Evolutionary conservation across 176 grass and related monocot species (phyloP).

Genomic region (Oryza longistaminata): DNA sequence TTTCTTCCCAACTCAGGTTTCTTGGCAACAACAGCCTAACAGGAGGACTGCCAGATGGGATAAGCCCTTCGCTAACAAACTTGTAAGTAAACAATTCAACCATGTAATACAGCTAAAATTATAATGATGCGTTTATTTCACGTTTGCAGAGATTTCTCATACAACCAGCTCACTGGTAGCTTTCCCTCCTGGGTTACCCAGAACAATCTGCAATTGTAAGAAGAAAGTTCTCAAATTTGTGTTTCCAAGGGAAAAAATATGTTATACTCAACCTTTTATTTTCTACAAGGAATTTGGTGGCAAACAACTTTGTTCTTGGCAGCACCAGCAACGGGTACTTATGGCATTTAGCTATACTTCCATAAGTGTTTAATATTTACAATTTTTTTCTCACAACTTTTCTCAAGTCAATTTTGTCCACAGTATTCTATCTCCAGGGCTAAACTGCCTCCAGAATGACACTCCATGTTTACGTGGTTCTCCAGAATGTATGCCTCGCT

Average conservation of each 20-base stretch:
- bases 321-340: slow-evolving; percentile 50
- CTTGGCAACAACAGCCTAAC: slow-evolving; percentile 89
- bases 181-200: slow-evolving; percentile 70
- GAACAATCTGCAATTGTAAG: slow-evolving; percentile 70
- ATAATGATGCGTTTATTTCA: neutral
- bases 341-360: neutral
- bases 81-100: slow-evolving; percentile 48
- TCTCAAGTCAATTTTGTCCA: neutral
- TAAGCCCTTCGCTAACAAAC: slow-evolving; percentile 56
- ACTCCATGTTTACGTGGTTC: slow-evolving; percentile 62
- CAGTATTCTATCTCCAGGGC: slow-evolving; percentile 52
- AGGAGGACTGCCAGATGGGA: slow-evolving; percentile 56
- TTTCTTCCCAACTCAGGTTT: slow-evolving; percentile 55
- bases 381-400: neutral
- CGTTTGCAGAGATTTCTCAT: slow-evolving; percentile 81
- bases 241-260: neutral
- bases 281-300: slow-evolving; percentile 64
- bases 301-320: slow-evolving; percentile 62
- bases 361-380: neutral
- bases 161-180: slow-evolving; percentile 77
- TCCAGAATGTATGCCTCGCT: slow-evolving; percentile 52
- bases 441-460: slow-evolving; percentile 79
- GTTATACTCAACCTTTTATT: neutral
- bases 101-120: neutral
- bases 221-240: slow-evolving; percentile 29